These are phyloP conservation scores for Fusarium dlaminii DNA, from an alignment of 2,329 filamentous ascomycete genomes.

Conservation along the genomic window DNA sequence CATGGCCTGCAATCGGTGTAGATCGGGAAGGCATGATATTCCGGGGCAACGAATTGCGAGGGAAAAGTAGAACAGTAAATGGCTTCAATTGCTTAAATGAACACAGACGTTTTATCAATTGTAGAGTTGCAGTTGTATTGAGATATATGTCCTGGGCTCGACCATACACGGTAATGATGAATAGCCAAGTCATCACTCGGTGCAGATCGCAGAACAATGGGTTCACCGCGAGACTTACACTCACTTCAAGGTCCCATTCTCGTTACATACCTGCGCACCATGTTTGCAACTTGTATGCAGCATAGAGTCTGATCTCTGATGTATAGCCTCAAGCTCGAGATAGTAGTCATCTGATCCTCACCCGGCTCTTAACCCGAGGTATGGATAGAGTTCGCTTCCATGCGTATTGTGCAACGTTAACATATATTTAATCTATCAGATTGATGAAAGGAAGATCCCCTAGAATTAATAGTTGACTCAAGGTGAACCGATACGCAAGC, in stretches of 20 bases:
- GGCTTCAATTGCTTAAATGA: accelerated
- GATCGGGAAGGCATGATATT: accelerated
- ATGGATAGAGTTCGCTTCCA: accelerated
- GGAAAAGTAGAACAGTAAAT: not conserved
- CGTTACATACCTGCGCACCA: not conserved
- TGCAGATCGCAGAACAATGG: accelerated
- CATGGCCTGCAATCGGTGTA: accelerated
- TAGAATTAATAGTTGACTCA: not conserved
- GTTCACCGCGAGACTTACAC: not conserved
- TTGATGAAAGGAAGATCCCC: accelerated
- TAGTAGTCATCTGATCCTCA: not conserved
- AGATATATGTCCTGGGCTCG: not conserved
- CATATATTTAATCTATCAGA: accelerated
- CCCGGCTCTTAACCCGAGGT: accelerated
- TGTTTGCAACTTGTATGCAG: too few relatives aligned
- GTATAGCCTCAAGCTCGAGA: not conserved
- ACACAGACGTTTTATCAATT: accelerated
- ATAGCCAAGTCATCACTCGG: not conserved
- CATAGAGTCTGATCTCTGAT: not conserved
- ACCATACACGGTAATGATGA: too few relatives aligned
- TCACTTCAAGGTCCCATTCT: not conserved
- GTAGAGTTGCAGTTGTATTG: not conserved
- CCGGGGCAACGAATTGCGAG: too few relatives aligned
- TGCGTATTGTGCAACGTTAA: accelerated
- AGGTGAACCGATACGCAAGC: not conserved